Base-by-base conservation (phyloP, 441 rosid genomes). In the Mallotus japonicus region DNA sequence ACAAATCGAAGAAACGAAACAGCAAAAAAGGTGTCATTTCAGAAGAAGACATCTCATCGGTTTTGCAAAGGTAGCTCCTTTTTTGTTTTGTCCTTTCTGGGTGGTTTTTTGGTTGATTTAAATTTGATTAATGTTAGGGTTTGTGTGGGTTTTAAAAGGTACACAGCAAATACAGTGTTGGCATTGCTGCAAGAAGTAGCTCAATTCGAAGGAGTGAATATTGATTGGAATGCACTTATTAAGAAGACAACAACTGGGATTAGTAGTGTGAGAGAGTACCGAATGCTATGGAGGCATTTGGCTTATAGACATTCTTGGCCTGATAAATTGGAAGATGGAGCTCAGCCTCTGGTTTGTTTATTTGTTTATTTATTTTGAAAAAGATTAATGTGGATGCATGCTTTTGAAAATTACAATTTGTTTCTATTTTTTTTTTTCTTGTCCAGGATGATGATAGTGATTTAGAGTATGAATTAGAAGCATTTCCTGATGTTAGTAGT, bases 401-500 rank as follows among this genome's bases (percentile, higher is more conserved):
- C 40, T 37, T 37, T 6, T 37, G 13, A 49, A 67, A 44, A 20
- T 49, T 56, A 0, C 24, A 14, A 60, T 14, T 67, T 55, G 1
- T 28, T 28, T 28, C 3, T 28, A 28, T 1, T 28, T 20, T 8
- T 69, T 3, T n/a, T 2, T 28, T 62, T 69, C 24, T 77, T 66
- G 60, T 83, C 69, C 85, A 95, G 99, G 96, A 92, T 77, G 95
- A 91, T 77, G 93, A 92, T 56, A 93, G 97, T 83, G 98, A 93
- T 83, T 77, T 91, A 62, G 99, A 95, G 66, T 90, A 74, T 64
- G 99, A 95, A 65, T 69, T 95, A 88, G 98, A 93, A 84, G 87
- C 92, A 62, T 85, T 68, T 71, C 97, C 99, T 76, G 81, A 78
- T 62, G 88, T 85, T 69, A 80, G 82, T 42, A 73, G 49, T 73